These are phyloP conservation scores for Zymoseptoria tritici DNA, from an alignment of 2,329 filamentous ascomycete genomes.

Conservation along the genomic window DNA sequence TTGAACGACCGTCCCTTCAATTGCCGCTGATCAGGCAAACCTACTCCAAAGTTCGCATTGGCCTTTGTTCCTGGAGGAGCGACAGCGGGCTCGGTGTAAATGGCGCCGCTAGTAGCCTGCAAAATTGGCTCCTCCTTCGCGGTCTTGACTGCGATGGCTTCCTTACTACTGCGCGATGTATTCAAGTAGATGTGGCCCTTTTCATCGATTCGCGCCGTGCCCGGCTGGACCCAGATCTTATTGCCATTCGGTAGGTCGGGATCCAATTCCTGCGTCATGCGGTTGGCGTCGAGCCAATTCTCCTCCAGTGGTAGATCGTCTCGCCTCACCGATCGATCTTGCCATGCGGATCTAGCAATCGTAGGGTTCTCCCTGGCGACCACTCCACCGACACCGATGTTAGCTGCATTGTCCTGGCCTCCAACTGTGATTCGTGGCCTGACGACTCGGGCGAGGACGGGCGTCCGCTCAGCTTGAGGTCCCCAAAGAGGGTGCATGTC, in stretches of 20 bases:
- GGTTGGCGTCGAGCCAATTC: conserved; percentile 34
- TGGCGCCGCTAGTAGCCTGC: conserved; percentile 11
- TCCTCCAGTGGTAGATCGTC: conserved; percentile 25
- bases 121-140: conserved; percentile 21
- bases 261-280: conserved; percentile 34
- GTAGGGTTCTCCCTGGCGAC: conserved; percentile 31
- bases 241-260: conserved; percentile 42
- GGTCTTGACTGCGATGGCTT: conserved; percentile 28
- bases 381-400: conserved; percentile 40
- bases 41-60: conserved; percentile 22
- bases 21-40: conserved; percentile 20
- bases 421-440: conserved; percentile 36
- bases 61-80: conserved; percentile 6
- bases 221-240: conserved; percentile 46
- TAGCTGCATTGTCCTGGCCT: conserved; percentile 28
- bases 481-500: conserved; percentile 55
- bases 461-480: conserved; percentile 46
- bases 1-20: conserved; percentile 4
- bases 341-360: not conserved
- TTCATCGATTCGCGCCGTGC: conserved; percentile 40
- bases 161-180: conserved; percentile 23
- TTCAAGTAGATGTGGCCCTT: conserved; percentile 38
- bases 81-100: conserved; percentile 1
- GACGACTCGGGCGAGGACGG: conserved; percentile 52
- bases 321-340: not conserved